These are phyloP conservation scores for Mycosphaerella sp. DNA, from an alignment of 2,329 filamentous ascomycete species.

Conservation along the genomic window DNA sequence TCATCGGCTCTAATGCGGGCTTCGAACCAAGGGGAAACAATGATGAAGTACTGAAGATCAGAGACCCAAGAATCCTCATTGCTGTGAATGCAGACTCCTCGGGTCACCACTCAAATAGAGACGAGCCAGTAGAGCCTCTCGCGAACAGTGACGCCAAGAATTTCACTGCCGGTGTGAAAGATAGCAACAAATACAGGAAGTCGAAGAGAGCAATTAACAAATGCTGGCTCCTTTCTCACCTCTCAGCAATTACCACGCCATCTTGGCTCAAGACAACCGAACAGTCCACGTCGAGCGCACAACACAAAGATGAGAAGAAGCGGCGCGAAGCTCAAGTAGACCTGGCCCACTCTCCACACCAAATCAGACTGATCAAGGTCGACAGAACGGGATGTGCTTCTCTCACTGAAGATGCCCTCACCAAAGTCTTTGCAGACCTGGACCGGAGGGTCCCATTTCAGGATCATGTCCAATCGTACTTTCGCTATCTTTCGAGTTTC, in stretches of 20 bases:
- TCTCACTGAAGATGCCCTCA: background rate
- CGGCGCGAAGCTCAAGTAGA: background rate
- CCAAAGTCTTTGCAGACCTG: background rate
- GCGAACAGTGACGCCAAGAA: too few species aligned
- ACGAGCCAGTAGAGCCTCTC: too few species aligned
- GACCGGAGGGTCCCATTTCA: background rate
- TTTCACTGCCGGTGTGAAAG: too few species aligned
- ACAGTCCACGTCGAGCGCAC: background rate
- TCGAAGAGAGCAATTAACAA: too few species aligned
- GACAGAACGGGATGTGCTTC: background rate
- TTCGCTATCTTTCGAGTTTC: background rate
- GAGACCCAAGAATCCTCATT: background rate
- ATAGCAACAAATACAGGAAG: too few species aligned
- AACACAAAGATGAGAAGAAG: too few species aligned
- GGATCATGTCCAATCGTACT: background rate
- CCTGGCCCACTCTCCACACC: background rate
- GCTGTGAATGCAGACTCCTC: background rate
- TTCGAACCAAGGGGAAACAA: background rate
- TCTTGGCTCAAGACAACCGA: too few species aligned
- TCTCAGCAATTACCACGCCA: too few species aligned
- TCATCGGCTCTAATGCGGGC: background rate
- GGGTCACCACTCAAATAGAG: too few species aligned
- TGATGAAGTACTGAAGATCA: background rate
- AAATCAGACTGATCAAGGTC: background rate
- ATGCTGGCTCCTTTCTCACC: too few species aligned